Conservation (phyloP, 768 basidiomycete species). For the Chiua virens region DNA sequence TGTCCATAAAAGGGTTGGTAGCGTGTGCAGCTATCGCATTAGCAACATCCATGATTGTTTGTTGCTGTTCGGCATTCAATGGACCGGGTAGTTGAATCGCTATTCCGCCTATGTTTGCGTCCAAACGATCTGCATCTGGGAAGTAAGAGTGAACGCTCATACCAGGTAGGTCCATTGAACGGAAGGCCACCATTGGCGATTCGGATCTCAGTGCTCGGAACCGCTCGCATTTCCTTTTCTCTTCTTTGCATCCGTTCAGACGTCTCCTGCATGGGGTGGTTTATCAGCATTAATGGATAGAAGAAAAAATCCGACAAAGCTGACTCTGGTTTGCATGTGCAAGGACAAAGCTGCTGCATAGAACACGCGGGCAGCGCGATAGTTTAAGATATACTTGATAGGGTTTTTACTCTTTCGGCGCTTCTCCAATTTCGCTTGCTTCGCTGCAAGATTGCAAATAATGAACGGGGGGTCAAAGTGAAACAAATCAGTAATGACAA, state of each 20-base stretch:
- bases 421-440: not conserved
- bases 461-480: no score
- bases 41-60: not conserved
- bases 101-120: not conserved
- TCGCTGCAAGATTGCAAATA: not conserved
- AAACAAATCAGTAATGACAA: no score
- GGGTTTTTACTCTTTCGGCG: not conserved
- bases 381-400: not conserved
- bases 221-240: not conserved
- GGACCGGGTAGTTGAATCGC: not conserved
- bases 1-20: not conserved
- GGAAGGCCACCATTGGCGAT: not conserved
- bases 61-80: not conserved
- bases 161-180: not conserved
- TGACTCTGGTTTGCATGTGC: not conserved
- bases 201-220: conserved; percentile 5
- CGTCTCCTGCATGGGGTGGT: not conserved
- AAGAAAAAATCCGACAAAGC: not conserved
- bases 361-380: conserved; percentile 3
- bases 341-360: not conserved
- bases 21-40: not conserved
- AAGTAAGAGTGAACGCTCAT: not conserved
- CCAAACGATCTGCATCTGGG: not conserved
- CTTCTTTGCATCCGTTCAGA: conserved; percentile 9
- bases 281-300: not conserved